These are phyloP conservation scores for Venturiaceae sp. DNA, from an alignment of 2,329 filamentous ascomycete genomes.

Conservation along the genomic window DNA sequence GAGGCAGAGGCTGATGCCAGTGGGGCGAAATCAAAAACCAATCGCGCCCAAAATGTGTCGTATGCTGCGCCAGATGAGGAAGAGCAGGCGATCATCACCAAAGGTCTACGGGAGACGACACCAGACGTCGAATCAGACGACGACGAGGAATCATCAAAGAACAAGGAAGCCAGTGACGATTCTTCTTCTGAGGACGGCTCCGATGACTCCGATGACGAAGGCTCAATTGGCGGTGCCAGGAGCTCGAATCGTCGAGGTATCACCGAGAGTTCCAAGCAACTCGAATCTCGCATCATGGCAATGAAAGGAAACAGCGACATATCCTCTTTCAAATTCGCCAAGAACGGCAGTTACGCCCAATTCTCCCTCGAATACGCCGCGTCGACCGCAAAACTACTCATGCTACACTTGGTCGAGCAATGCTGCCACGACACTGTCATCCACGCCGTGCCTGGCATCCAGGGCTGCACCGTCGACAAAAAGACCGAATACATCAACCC, in stretches of 20 bases:
- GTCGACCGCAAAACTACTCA: constrained; percentile 77
- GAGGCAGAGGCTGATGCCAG: constrained; percentile 48
- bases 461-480: constrained; percentile 57
- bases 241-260: background rate
- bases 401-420: constrained; percentile 81
- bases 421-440: constrained; percentile 72
- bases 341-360: constrained; percentile 62
- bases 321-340: constrained; percentile 69
- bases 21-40: constrained; percentile 62
- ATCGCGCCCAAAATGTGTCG: constrained; percentile 71
- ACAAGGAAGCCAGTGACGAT: constrained; percentile 11
- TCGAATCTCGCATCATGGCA: constrained; percentile 55
- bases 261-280: constrained; percentile 33
- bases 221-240: background rate
- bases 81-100: constrained; percentile 55
- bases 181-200: constrained; percentile 6
- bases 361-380: constrained; percentile 77
- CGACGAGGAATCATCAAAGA: constrained; percentile 17
- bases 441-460: constrained; percentile 74
- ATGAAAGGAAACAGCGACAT: constrained; percentile 51
- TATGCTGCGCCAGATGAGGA: constrained; percentile 87
- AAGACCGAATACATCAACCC: constrained; percentile 37
- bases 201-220: constrained; percentile 21
- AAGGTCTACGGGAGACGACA: constrained; percentile 1
- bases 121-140: constrained; percentile 31